Evolutionary conservation across 2,329 filamentous ascomycete genomes (phyloP), one percentile per base, ranked within the genome.

Genomic region (Alternaria arborescens): DNA sequence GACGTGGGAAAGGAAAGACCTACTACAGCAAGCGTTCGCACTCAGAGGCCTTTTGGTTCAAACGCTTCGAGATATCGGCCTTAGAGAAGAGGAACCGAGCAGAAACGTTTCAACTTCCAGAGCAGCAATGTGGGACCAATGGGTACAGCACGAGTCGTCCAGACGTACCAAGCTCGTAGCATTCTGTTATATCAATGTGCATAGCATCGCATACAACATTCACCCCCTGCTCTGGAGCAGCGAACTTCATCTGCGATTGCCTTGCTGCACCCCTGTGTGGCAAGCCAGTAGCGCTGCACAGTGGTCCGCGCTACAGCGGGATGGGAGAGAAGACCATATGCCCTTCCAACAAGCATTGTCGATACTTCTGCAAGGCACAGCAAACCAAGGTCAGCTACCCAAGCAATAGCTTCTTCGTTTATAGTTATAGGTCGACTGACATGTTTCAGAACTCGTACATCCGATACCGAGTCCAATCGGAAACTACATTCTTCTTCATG

Each of bases 101-200:
- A 60, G 50, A 5, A 55, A 44, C 12, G 52, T 58, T 2, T 67
- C 68, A 11, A 55, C 65, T 5, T 71, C 69, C 7, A 65, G 59
- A 36, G 68, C 72, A 32, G 66, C 66, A 2, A 65, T 69, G 58
- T 76, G 73, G 72, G 69, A 74, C 40, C 61, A 70, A 28, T 77
- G 73, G 75, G 65, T 72, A 4, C 68, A 70, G 32, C 51, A 57
- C 18, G 74, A 78, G 55, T 72, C 70, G 8, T 61, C 69, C 3
- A 61, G 75, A 28, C 71, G 75, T 8, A 75, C 72, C 1, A 77
- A 76, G 43, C 59, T 77, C 3, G 70, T 75, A 12, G 69, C 70
- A 3, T 75, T 76, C 26, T 74, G 69, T 44, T 76, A 76, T 34
- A 69, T 77, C 32, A 76, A 74, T 38, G 67, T 77, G 5, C 75